phyloP scores from a whole-genome alignment of 2,329 filamentous ascomycete genomes.

The Akanthomyces lecanii region DNA sequence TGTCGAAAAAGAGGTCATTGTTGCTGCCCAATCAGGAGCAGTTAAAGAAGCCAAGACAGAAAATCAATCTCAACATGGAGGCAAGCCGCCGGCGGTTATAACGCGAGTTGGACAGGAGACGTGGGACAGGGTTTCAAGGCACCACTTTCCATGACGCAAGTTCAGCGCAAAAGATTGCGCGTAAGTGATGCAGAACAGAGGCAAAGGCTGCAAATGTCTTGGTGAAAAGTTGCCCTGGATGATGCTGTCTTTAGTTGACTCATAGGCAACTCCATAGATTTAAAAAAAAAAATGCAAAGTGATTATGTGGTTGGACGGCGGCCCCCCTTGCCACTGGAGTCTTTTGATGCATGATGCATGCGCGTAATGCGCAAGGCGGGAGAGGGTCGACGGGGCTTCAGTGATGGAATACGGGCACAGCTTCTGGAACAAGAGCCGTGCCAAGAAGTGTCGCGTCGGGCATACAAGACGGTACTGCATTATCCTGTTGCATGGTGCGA shows the following conservation, averaged over 20 bases:
- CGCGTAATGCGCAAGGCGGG: background rate
- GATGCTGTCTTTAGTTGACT: too few species aligned
- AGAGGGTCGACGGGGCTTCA: background rate
- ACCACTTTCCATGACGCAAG: conserved; percentile 2
- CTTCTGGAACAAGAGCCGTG: background rate
- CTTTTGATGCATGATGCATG: background rate
- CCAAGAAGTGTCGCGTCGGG: conserved; percentile 1
- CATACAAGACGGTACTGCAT: background rate
- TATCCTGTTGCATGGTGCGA: background rate
- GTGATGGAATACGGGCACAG: background rate
- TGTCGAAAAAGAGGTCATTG: background rate
- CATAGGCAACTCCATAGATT: too few species aligned
- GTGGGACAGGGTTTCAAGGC: background rate
- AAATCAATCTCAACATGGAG: too few species aligned
- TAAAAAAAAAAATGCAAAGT: too few species aligned
- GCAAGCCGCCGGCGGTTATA: background rate
- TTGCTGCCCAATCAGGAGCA: background rate
- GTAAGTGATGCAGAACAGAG: background rate
- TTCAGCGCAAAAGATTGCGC: background rate
- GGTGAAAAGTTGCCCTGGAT: too few species aligned
- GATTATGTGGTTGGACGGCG: too few species aligned
- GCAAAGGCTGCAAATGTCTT: background rate
- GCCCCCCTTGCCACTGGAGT: too few species aligned
- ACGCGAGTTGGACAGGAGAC: background rate
- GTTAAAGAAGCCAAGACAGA: background rate